Percentiles rank a stretch among this genome's conserved stretches.
These are phyloP conservation scores for Eucalyptus tenuipes DNA, from an alignment of 345 rosid species.

Conservation along the genomic window DNA sequence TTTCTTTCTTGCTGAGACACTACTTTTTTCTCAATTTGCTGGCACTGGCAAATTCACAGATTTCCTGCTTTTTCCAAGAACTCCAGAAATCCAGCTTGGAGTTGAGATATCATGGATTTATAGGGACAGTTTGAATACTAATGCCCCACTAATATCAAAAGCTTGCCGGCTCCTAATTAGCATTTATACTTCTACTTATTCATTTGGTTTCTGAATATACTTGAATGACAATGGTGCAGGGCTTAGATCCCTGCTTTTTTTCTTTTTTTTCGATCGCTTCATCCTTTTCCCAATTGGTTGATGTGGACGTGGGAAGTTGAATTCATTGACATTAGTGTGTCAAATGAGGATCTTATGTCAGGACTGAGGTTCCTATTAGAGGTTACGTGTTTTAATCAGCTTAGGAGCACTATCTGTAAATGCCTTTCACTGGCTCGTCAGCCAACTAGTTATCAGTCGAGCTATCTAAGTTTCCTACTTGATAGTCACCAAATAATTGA, in stretches of 20 bases:
- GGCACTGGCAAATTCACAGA: neutral
- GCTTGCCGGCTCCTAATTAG: neutral
- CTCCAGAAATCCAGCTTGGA: neutral
- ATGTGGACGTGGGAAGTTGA: neutral
- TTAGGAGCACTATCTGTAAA: neutral
- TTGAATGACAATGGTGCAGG: neutral
- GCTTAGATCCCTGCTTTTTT: neutral
- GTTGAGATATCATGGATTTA: neutral
- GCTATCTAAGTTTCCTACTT: neutral
- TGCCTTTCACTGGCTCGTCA: neutral
- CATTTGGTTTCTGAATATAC: neutral
- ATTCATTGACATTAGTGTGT: neutral
- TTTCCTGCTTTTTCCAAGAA: neutral
- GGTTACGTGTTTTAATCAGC: neutral
- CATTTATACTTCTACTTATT: neutral
- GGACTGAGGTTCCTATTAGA: neutral
- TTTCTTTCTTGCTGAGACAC: neutral
- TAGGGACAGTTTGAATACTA: neutral
- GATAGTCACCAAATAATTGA: neutral
- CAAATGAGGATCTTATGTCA: neutral
- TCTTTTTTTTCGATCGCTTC: neutral
- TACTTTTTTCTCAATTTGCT: neutral
- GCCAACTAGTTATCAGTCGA: neutral
- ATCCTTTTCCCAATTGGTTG: neutral
- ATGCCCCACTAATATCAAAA: neutral